Evolutionary conservation across 228 moss, liverwort and hornwort species (phyloP).

Genomic region (Sphagnum fallax): DNA sequence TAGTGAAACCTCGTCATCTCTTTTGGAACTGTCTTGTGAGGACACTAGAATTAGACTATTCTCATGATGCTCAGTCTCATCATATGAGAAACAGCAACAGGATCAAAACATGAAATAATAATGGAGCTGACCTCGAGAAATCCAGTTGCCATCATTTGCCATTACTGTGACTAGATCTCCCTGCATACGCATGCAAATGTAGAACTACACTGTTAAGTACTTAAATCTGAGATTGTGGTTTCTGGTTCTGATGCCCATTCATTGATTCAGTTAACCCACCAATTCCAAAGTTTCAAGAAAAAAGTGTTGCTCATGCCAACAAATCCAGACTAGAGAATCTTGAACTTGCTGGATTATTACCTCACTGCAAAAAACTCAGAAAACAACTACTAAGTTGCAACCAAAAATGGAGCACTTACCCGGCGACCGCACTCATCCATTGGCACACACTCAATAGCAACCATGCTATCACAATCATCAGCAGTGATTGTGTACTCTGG

Average conservation of each 20-base stretch:
- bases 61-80: too few species aligned
- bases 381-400: neutral
- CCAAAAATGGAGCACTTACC: conserved; percentile 26
- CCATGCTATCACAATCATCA: conserved; percentile 90
- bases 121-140: conserved; percentile 55
- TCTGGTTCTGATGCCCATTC: too few species aligned
- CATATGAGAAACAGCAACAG: too few species aligned
- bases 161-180: conserved; percentile 87
- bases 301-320: too few species aligned
- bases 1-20: too few species aligned
- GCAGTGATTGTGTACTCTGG: conserved; percentile 96
- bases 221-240: too few species aligned
- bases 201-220: neutral
- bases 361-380: neutral
- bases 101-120: neutral
- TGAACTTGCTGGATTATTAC: too few species aligned
- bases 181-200: conserved; percentile 21
- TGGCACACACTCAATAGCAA: conserved; percentile 94
- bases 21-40: too few species aligned
- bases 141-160: conserved; percentile 91
- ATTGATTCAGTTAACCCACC: too few species aligned
- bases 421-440: conserved; percentile 94
- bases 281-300: too few species aligned
- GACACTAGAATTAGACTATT: too few species aligned
- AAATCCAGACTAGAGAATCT: too few species aligned